These are phyloP conservation scores for Sungouiozyma ichnusensis DNA, from an alignment of 805 yeast genomes.

Conservation along the genomic window DNA sequence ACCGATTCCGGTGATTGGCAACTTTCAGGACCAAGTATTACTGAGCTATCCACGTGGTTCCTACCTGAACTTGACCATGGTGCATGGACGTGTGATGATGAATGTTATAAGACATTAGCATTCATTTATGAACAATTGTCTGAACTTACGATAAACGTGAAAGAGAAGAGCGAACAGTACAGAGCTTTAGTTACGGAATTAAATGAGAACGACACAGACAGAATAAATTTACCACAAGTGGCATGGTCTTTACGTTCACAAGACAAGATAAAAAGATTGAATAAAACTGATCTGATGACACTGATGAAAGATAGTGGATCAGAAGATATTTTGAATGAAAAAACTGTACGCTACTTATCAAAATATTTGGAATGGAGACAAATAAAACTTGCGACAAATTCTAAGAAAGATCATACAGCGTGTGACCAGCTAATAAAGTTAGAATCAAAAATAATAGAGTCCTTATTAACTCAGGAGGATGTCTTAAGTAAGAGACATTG, in stretches of 20 bases:
- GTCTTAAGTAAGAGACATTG: not conserved
- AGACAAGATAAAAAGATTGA: not conserved
- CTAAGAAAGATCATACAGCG: not conserved
- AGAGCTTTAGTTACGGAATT: not conserved
- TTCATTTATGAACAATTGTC: not conserved
- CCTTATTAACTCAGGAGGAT: not conserved
- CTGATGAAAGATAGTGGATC: too few species aligned
- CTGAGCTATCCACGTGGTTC: slow-evolving; percentile 1
- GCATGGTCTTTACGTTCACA: not conserved
- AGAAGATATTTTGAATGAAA: too few species aligned
- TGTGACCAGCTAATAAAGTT: not conserved
- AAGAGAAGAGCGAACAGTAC: not conserved
- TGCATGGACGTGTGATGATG: not conserved
- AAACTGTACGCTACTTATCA: not conserved
- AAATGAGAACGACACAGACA: not conserved
- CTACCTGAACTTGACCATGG: not conserved
- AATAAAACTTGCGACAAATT: not conserved
- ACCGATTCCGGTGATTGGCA: not conserved
- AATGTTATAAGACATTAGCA: not conserved
- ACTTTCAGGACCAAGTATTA: not conserved
- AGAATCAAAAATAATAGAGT: not conserved
- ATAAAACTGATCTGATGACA: not conserved
- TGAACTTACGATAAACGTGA: not conserved
- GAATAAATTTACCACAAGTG: not conserved
- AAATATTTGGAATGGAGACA: not conserved